phyloP scores from a whole-genome alignment of 768 basidiomycete species.

The Boletus subparvulus region DNA sequence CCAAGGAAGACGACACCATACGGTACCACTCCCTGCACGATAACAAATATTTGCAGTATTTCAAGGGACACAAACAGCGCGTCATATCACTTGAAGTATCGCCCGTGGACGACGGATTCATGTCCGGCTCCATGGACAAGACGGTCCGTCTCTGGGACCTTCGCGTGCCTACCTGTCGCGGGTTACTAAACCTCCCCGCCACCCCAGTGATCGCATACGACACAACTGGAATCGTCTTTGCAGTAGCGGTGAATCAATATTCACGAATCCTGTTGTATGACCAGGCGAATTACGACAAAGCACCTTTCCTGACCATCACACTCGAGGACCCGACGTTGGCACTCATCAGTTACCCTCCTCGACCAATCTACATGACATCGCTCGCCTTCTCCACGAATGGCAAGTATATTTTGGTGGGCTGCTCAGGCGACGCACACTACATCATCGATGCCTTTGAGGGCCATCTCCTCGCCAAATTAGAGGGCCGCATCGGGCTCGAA shows the following conservation, averaged over 20 bases:
- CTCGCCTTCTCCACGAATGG: slow-evolving; percentile 89
- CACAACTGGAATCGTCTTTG: slow-evolving; percentile 78
- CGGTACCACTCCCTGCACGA: slow-evolving; percentile 94
- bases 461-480: slow-evolving; percentile 76
- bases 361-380: slow-evolving; percentile 88
- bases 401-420: slow-evolving; percentile 87
- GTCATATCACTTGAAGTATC: slow-evolving; percentile 91
- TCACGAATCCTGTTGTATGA: slow-evolving; percentile 85
- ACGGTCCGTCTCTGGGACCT: slow-evolving; percentile 97
- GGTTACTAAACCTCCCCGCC: slow-evolving; percentile 71
- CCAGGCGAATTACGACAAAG: slow-evolving; percentile 83
- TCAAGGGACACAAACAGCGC: slow-evolving; percentile 87
- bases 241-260: slow-evolving; percentile 80
- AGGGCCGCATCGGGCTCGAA: slow-evolving; percentile 83
- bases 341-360: slow-evolving; percentile 79
- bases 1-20: slow-evolving; percentile 92
- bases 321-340: slow-evolving; percentile 79
- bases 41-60: slow-evolving; percentile 95
- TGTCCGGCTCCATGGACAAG: slow-evolving; percentile 91
- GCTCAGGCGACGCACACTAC: slow-evolving; percentile 91
- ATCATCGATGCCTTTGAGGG: slow-evolving; percentile 91
- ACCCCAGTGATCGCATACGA: slow-evolving; percentile 85
- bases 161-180: slow-evolving; percentile 73
- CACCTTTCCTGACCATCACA: slow-evolving; percentile 81
- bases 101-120: slow-evolving; percentile 91